Evolutionary conservation across 2,329 filamentous ascomycete genomes (phyloP).

Genomic region (Talaromyces sp.): DNA sequence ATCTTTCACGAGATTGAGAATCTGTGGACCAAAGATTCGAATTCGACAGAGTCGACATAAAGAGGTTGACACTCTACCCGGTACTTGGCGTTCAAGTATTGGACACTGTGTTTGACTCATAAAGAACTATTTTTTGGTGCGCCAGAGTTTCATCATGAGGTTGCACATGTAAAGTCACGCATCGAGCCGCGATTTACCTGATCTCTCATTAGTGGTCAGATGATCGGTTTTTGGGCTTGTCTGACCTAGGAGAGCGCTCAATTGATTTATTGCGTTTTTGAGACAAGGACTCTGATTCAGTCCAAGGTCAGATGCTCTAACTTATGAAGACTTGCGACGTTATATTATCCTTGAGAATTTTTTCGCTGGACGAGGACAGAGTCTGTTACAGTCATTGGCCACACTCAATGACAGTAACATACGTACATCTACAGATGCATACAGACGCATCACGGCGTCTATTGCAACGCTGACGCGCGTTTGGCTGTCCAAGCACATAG

Average conservation of each 20-base stretch:
- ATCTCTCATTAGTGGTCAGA: constrained; percentile 1
- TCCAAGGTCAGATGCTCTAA: background rate
- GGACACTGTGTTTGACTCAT: background rate
- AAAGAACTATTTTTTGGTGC: background rate
- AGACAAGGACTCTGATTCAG: background rate
- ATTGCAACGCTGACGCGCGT: background rate
- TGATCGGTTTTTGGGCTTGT: background rate
- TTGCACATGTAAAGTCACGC: background rate
- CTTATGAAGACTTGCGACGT: background rate
- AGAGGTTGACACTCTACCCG: background rate
- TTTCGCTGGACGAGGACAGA: background rate
- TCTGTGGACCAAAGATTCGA: constrained; percentile 24
- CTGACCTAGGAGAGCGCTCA: background rate
- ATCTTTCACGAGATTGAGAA: constrained; percentile 38
- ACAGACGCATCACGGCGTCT: constrained; percentile 1
- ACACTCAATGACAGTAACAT: background rate
- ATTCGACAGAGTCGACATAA: constrained; percentile 5
- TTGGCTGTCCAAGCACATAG: background rate
- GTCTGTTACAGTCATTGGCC: background rate
- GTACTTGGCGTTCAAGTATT: background rate
- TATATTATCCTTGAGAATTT: background rate
- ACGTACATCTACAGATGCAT: background rate
- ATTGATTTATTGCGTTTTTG: background rate
- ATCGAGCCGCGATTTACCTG: background rate
- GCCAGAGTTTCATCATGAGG: background rate